A percentile compares a stretch with the other conserved stretches of the same genome.
phyloP scores from a whole-genome alignment of 306 rosid species.

The Pyrus betulifolia region DNA sequence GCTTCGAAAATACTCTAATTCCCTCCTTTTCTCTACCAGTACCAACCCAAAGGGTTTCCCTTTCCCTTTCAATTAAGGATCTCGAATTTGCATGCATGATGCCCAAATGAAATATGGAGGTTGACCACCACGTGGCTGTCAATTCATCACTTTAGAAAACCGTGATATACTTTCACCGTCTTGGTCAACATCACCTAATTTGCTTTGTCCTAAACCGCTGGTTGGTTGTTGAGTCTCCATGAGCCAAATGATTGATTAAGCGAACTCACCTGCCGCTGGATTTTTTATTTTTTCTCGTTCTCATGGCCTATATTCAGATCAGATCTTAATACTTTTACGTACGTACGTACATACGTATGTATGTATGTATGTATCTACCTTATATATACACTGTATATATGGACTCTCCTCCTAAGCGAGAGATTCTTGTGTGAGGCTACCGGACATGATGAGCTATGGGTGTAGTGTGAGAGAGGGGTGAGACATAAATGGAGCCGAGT shows the following conservation, averaged over 20 bases:
- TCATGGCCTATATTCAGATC: neutral
- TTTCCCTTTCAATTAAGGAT: constrained; percentile 20
- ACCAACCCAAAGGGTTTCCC: constrained; percentile 28
- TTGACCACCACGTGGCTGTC: constrained; percentile 32
- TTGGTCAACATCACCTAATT: constrained; percentile 24
- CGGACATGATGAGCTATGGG: too few species aligned
- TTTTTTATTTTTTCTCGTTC: constrained; percentile 6
- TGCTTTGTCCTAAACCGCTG: constrained; percentile 6
- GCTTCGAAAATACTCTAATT: constrained; percentile 22
- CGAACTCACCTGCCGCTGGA: constrained; percentile 31
- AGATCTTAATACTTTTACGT: neutral
- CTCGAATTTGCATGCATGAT: constrained; percentile 8
- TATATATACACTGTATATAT: too few species aligned
- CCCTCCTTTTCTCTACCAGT: constrained; percentile 24
- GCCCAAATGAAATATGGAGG: constrained; percentile 1
- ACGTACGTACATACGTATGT: neutral
- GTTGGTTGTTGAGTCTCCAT: neutral
- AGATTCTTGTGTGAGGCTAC: too few species aligned
- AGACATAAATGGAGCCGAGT: too few species aligned
- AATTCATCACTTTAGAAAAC: neutral
- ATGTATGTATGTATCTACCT: neutral
- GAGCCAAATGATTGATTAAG: constrained; percentile 1
- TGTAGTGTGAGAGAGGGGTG: too few species aligned
- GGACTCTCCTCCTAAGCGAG: too few species aligned
- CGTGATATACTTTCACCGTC: constrained; percentile 5